Percentiles rank a stretch among this genome's conserved stretches.
Conservation (phyloP, 495 filamentous ascomycete genomes). For the Cercophora newfieldiana region DNA sequence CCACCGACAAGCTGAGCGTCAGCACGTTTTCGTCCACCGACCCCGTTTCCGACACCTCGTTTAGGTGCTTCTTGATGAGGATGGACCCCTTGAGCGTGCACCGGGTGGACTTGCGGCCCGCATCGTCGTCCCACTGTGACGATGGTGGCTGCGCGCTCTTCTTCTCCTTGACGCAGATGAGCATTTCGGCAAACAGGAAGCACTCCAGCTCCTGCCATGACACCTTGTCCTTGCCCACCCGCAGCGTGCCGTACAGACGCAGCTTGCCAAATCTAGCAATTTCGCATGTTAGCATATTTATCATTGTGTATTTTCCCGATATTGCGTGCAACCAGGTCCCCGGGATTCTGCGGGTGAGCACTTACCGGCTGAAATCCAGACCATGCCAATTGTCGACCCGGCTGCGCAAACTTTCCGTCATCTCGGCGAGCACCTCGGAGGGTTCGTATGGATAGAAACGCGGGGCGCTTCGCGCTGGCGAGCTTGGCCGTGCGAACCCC, state of each 20-base stretch:
- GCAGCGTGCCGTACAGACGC: slow-evolving; percentile 84
- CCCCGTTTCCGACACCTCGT: slow-evolving; percentile 74
- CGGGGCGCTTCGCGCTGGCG: slow-evolving; percentile 52
- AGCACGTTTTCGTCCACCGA: slow-evolving; percentile 75
- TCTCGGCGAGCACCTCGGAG: slow-evolving; percentile 72
- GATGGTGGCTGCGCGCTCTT: slow-evolving; percentile 54
- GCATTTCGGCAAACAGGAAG: slow-evolving; percentile 97
- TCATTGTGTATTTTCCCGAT: neutral
- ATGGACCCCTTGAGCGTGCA: slow-evolving; percentile 97
- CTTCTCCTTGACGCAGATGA: slow-evolving; percentile 99
- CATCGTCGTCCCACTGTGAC: slow-evolving; percentile 63
- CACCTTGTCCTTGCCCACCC: slow-evolving; percentile 93
- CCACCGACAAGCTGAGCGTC: slow-evolving; percentile 87
- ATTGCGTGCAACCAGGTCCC: slow-evolving; percentile 7
- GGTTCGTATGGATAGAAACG: slow-evolving; percentile 61
- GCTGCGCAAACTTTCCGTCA: slow-evolving; percentile 80
- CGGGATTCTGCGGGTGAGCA: slow-evolving; percentile 3
- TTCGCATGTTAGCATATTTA: slow-evolving; percentile 16
- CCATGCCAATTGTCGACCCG: slow-evolving; percentile 99
- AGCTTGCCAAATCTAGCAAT: slow-evolving; percentile 82
- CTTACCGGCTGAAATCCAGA: slow-evolving; percentile 85
- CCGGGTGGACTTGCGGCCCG: slow-evolving; percentile 63
- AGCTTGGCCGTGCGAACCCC: slow-evolving; percentile 47
- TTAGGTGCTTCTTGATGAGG: slow-evolving; percentile 96
- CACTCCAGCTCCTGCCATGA: slow-evolving; percentile 99